These are phyloP conservation scores for Ustilago hordei DNA, from an alignment of 1,284 basidiomycete species.

Conservation along the genomic window DNA sequence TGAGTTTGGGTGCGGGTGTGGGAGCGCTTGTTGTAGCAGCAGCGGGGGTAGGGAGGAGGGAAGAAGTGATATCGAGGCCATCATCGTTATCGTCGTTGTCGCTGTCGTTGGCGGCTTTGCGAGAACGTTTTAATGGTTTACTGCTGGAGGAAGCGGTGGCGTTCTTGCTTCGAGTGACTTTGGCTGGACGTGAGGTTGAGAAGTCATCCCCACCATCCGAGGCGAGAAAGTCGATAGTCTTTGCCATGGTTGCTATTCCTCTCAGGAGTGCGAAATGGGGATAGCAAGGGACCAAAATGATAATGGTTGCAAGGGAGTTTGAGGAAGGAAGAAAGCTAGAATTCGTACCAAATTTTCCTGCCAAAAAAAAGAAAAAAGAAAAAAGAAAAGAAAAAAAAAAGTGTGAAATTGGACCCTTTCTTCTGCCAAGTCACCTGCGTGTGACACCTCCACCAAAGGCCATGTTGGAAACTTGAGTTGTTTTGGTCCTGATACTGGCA, in stretches of 20 bases:
- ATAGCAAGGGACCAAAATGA: not conserved
- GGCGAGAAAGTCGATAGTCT: conserved; percentile 62
- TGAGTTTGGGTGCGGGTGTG: conserved; percentile 13
- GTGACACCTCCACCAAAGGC: conserved; percentile 3
- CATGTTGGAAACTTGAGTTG: no score
- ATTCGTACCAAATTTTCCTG: conserved; percentile 11
- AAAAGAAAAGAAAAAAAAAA: conserved; percentile 10
- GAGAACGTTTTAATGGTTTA: conserved; percentile 18
- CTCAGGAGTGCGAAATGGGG: not conserved
- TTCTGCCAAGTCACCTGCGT: conserved; percentile 22
- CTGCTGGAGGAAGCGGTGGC: conserved; percentile 24
- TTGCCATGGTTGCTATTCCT: conserved; percentile 38
- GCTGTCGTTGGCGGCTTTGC: conserved; percentile 9
- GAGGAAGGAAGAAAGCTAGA: conserved; percentile 5
- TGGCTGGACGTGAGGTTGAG: conserved; percentile 16
- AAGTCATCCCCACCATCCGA: conserved; percentile 53
- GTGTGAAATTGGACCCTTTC: conserved; percentile 20
- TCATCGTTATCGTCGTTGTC: conserved; percentile 29
- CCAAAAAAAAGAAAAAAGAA: not conserved
- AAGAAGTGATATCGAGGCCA: conserved; percentile 41
- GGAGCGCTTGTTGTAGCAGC: not conserved
- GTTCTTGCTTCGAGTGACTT: conserved; percentile 10
- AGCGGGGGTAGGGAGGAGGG: conserved; percentile 18
- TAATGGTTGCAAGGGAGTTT: conserved; percentile 3
- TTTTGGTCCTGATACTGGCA: no score